phyloP scores from a whole-genome alignment of 352 stramenopile species.

The Pythium brachiatum region DNA sequence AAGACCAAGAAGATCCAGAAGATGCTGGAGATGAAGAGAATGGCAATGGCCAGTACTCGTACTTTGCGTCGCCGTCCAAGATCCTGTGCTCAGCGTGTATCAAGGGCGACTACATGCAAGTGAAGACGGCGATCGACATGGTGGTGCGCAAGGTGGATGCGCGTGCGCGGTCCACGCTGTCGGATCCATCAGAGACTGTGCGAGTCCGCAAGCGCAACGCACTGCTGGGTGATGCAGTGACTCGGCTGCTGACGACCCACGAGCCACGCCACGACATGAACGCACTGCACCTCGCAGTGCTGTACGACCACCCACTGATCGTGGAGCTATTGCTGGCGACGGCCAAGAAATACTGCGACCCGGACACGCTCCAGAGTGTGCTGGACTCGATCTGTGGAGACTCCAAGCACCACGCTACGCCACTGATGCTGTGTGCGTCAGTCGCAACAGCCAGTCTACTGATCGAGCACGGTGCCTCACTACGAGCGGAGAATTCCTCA shows the following conservation, averaged over 20 bases:
- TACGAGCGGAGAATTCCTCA: conserved; percentile 62
- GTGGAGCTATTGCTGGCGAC: conserved; percentile 54
- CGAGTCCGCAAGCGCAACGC: background rate
- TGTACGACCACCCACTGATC: conserved; percentile 73
- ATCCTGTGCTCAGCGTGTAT: conserved; percentile 68
- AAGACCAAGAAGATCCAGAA: background rate
- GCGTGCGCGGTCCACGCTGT: conserved; percentile 18
- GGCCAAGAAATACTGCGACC: conserved; percentile 41
- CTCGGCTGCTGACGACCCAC: conserved; percentile 56
- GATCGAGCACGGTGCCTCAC: conserved; percentile 49
- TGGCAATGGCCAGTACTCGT: conserved; percentile 30
- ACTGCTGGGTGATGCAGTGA: conserved; percentile 26
- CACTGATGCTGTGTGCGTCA: conserved; percentile 75
- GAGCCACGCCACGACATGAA: conserved; percentile 78
- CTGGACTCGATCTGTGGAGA: conserved; percentile 56
- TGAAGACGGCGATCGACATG: conserved; percentile 62
- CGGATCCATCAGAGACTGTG: conserved; percentile 18
- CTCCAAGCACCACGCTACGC: conserved; percentile 65
- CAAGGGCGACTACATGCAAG: conserved; percentile 73
- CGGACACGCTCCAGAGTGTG: conserved; percentile 34
- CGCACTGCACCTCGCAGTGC: conserved; percentile 59
- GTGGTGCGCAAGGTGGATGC: conserved; percentile 31
- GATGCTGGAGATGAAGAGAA: conserved; percentile 5
- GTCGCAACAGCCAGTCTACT: conserved; percentile 57
- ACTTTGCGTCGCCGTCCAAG: conserved; percentile 61